phyloP scores from a whole-genome alignment of 2,329 filamentous ascomycete species.

The Tolypocladium pustulatum region DNA sequence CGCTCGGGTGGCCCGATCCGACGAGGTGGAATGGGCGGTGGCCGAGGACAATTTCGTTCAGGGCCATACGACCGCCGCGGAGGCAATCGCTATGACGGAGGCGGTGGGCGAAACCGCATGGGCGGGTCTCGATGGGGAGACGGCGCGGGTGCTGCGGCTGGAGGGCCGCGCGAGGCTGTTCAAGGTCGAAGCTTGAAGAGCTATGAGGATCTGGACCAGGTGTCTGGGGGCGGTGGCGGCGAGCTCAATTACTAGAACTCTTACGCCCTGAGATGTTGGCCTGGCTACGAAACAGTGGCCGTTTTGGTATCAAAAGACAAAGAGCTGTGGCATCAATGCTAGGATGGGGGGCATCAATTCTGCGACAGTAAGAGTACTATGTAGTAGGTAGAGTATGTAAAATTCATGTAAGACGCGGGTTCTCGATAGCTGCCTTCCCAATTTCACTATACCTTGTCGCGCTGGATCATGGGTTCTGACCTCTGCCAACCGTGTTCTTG shows the following conservation, averaged over 20 bases:
- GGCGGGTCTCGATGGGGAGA: constrained; percentile 58
- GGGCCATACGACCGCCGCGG: constrained; percentile 65
- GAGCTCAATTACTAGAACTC: constrained; percentile 75
- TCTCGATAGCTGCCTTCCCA: neutral
- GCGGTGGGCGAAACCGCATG: constrained; percentile 40
- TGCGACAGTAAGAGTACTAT: neutral
- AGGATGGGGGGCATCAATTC: neutral
- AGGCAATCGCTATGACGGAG: constrained; percentile 43
- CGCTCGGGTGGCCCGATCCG: constrained; percentile 59
- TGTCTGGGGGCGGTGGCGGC: constrained; percentile 60
- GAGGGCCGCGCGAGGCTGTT: constrained; percentile 82
- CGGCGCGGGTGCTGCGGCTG: constrained; percentile 63
- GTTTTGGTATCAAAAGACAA: neutral
- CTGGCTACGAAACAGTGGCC: neutral
- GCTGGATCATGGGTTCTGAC: neutral
- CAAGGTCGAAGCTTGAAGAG: constrained; percentile 89
- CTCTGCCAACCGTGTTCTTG: neutral
- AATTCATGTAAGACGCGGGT: neutral
- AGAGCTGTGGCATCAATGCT: neutral
- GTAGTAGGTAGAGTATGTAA: neutral
- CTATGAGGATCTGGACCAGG: constrained; percentile 93
- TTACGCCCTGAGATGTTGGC: neutral
- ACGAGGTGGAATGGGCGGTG: constrained; percentile 47
- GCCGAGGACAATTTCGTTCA: constrained; percentile 47
- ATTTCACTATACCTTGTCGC: neutral